Conservation (phyloP, 306 rosid genomes). For the Macrotyloma uniflorum region DNA sequence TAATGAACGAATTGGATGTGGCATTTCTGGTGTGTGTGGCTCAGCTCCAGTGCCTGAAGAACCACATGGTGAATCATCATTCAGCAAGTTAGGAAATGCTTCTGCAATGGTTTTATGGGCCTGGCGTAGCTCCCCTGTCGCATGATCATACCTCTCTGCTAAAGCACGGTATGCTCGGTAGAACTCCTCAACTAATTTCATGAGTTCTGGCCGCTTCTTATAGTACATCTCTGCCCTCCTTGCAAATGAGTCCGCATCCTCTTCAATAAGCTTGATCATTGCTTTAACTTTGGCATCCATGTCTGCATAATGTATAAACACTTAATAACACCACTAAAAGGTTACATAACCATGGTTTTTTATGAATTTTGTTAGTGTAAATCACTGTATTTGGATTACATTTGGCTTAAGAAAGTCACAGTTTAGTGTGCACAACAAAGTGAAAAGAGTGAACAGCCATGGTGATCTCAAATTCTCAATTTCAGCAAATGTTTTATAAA, state of each 20-base stretch:
- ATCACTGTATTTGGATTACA: background rate
- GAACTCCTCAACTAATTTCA: constrained; percentile 96
- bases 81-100: constrained; percentile 75
- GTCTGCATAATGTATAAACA: constrained; percentile 53
- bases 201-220: constrained; percentile 96
- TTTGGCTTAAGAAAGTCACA: background rate
- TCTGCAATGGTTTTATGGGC: constrained; percentile 96
- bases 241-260: constrained; percentile 99
- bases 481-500: background rate
- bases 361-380: background rate
- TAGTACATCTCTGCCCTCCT: constrained; percentile 99
- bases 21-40: constrained; percentile 64
- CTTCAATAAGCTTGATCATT: constrained; percentile 99
- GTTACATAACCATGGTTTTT: background rate
- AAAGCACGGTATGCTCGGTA: constrained; percentile 98
- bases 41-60: constrained; percentile 61
- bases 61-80: constrained; percentile 69
- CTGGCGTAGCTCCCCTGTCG: constrained; percentile 90
- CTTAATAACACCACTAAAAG: constrained; percentile 29
- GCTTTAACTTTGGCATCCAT: constrained; percentile 98
- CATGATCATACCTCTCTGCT: constrained; percentile 98
- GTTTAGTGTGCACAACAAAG: background rate
- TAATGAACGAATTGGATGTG: constrained; percentile 56
- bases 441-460: background rate
- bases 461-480: constrained; percentile 27